Evolutionary conservation across 139 green algal species (phyloP).

Genomic region (Dunaliella primolecta): DNA sequence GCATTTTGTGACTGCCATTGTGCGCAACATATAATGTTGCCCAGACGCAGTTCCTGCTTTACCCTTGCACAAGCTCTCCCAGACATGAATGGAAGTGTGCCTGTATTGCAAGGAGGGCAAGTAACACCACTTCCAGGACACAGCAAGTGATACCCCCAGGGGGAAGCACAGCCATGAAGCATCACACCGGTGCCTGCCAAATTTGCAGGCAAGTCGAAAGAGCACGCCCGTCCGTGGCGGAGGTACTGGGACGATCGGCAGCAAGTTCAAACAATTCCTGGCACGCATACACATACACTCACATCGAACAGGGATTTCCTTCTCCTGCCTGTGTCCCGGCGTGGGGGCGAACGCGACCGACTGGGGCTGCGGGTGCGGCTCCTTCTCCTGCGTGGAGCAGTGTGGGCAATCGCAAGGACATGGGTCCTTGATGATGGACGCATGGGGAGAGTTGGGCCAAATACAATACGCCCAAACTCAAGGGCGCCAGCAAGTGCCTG

Average conservation of each 20-base stretch:
- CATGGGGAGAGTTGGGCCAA: neutral
- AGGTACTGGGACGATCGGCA: neutral
- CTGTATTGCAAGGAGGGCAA: too few relatives aligned
- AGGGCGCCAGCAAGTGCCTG: neutral
- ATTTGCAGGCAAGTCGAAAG: neutral
- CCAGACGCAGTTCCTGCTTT: too few relatives aligned
- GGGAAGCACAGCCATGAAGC: too few relatives aligned
- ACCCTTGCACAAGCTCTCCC: too few relatives aligned
- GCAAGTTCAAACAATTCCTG: neutral
- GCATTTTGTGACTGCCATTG: too few relatives aligned
- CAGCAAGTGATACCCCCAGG: too few relatives aligned
- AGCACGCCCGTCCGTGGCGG: neutral
- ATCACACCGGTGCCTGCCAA: neutral
- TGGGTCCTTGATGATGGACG: neutral
- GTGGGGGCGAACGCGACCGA: neutral
- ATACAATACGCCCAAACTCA: neutral
- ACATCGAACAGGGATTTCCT: constrained; percentile 19
- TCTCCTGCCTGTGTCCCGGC: neutral
- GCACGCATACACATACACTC: neutral
- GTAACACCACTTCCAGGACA: too few relatives aligned
- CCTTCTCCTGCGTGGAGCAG: neutral
- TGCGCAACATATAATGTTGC: too few relatives aligned
- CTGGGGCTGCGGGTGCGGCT: neutral
- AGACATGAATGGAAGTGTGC: too few relatives aligned
- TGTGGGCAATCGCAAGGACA: too few relatives aligned